These are phyloP conservation scores for Pythium dissotocum DNA, from an alignment of 352 stramenopile genomes.

Conservation along the genomic window DNA sequence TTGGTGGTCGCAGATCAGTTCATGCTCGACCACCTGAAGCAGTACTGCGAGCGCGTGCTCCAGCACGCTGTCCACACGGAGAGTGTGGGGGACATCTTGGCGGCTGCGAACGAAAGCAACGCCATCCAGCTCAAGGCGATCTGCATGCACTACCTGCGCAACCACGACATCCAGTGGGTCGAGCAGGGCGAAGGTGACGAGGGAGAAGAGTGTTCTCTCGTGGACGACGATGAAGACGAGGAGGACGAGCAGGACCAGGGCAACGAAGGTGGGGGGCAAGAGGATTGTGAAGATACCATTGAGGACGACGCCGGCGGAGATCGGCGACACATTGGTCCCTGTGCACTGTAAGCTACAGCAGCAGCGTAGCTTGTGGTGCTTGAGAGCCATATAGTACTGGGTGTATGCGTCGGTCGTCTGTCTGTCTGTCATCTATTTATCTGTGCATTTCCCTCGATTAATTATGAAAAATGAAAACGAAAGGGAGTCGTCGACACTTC, in stretches of 20 bases:
- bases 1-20: slow-evolving; percentile 94
- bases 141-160: slow-evolving; percentile 92
- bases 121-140: slow-evolving; percentile 89
- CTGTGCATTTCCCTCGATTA: background rate
- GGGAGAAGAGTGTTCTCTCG: slow-evolving; percentile 1
- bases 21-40: slow-evolving; percentile 97
- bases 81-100: slow-evolving; percentile 87
- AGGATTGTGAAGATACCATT: slow-evolving; percentile 13
- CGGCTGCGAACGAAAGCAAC: slow-evolving; percentile 91
- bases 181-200: slow-evolving; percentile 19
- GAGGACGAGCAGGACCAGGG: slow-evolving; percentile 12
- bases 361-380: background rate
- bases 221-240: slow-evolving; percentile 38
- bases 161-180: slow-evolving; percentile 49
- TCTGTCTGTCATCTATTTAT: background rate
- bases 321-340: slow-evolving; percentile 7
- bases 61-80: slow-evolving; percentile 79
- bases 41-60: slow-evolving; percentile 91
- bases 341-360: background rate
- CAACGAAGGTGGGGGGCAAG: slow-evolving; percentile 5
- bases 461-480: background rate
- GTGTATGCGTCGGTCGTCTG: background rate
- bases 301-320: slow-evolving; percentile 7
- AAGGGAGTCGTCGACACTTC: no score
- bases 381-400: no score